phyloP scores from a whole-genome alignment of 2,329 filamentous ascomycete species.

The Xylariaceae sp. region DNA sequence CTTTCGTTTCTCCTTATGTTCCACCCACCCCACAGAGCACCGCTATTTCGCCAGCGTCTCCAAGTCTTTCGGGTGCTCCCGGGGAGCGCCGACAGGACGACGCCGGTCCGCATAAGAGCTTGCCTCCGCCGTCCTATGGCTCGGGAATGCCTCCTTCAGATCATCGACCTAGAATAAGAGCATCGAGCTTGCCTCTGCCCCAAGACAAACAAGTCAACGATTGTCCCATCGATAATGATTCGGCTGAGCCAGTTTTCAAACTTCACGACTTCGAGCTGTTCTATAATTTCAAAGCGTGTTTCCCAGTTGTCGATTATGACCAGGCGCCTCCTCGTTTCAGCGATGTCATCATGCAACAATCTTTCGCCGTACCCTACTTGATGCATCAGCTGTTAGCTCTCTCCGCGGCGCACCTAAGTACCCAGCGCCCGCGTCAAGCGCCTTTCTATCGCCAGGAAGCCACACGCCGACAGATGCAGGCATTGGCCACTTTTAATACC shows the following conservation, averaged over 20 bases:
- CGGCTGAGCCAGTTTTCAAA: too few species aligned
- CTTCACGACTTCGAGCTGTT: constrained; percentile 39
- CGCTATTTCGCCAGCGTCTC: too few species aligned
- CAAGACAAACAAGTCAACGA: too few species aligned
- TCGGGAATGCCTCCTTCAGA: neutral
- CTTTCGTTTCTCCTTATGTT: constrained; percentile 22
- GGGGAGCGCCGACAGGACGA: too few species aligned
- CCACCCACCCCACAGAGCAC: constrained; percentile 6
- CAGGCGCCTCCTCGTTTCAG: constrained; percentile 20
- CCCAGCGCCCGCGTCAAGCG: constrained; percentile 19
- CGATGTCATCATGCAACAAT: constrained; percentile 18
- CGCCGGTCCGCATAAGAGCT: too few species aligned
- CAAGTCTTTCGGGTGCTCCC: too few species aligned
- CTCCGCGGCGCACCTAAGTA: constrained; percentile 40
- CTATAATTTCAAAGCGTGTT: constrained; percentile 30
- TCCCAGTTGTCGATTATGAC: constrained; percentile 15
- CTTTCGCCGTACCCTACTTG: constrained; percentile 38
- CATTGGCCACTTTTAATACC: constrained; percentile 14
- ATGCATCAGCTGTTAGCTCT: constrained; percentile 46
- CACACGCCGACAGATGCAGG: constrained; percentile 19
- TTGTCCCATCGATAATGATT: too few species aligned
- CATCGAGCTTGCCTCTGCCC: neutral
- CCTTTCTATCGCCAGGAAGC: constrained; percentile 17
- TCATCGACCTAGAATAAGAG: neutral
- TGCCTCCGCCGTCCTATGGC: neutral